phyloP scores from a whole-genome alignment of 306 rosid genomes.

The Medicago lupulina region DNA sequence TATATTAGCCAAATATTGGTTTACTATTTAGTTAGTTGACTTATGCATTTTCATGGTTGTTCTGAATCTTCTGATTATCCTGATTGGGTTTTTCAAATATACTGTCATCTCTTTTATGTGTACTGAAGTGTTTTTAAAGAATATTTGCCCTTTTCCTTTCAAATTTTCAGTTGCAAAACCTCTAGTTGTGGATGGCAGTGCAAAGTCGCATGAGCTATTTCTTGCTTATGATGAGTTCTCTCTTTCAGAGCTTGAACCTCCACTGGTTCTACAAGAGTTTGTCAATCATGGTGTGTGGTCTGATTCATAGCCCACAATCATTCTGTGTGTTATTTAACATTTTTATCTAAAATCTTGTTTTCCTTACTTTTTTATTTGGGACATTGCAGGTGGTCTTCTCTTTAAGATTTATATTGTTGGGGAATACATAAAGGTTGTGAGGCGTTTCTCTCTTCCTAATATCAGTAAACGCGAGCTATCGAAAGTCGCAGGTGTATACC shows the following conservation, averaged over 20 bases:
- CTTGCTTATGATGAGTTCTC: conserved; percentile 64
- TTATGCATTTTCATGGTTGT: conserved; percentile 8
- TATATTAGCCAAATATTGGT: conserved; percentile 2
- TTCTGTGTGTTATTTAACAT: conserved; percentile 1
- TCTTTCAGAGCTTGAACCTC: conserved; percentile 61
- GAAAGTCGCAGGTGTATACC: conserved; percentile 54
- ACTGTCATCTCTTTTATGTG: conserved; percentile 18
- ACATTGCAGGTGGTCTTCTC: conserved; percentile 57
- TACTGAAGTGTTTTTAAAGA: conserved; percentile 25
- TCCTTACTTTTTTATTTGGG: not conserved
- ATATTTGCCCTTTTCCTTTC: not conserved
- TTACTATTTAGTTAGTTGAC: not conserved
- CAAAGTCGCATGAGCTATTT: conserved; percentile 58
- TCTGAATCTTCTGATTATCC: not conserved
- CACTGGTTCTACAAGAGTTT: conserved; percentile 66
- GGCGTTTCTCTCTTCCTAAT: conserved; percentile 66
- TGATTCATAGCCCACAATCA: conserved; percentile 7
- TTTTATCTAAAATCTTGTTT: not conserved
- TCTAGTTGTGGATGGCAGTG: conserved; percentile 62
- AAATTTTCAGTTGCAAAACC: conserved; percentile 62
- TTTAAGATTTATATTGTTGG: conserved; percentile 60
- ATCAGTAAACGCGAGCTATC: conserved; percentile 52
- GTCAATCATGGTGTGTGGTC: conserved; percentile 61
- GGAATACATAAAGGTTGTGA: conserved; percentile 54
- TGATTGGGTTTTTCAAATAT: conserved; percentile 14